Evolutionary conservation across 306 rosid genomes (phyloP).

Genomic region (Senna tora): DNA sequence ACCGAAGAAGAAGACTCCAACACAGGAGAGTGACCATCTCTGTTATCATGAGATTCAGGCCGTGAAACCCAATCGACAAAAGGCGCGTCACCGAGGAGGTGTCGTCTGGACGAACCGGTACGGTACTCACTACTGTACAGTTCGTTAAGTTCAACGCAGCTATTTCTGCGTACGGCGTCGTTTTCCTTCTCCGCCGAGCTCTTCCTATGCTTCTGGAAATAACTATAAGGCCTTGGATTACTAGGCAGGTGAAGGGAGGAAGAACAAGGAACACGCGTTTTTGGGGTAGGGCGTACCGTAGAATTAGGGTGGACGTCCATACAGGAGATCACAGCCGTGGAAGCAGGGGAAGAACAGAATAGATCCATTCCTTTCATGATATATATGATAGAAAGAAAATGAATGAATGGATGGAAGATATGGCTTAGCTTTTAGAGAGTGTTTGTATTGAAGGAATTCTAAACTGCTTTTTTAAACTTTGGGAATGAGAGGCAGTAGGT

Average conservation of each 20-base stretch:
- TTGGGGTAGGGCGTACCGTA: slow-evolving; percentile 39
- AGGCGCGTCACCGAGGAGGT: slow-evolving; percentile 46
- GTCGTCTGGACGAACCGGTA: slow-evolving; percentile 39
- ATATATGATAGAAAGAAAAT: no score
- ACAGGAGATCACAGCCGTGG: slow-evolving; percentile 62
- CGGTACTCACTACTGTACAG: neutral
- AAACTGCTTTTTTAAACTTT: no score
- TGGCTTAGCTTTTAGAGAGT: no score
- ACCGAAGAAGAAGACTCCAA: slow-evolving; percentile 41
- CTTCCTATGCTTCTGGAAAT: slow-evolving; percentile 43
- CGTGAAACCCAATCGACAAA: slow-evolving; percentile 52
- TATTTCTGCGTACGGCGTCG: slow-evolving; percentile 36
- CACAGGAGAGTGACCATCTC: slow-evolving; percentile 23
- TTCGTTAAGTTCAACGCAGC: slow-evolving; percentile 44
- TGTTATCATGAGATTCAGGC: slow-evolving; percentile 17
- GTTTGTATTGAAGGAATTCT: no score
- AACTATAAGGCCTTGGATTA: slow-evolving; percentile 53
- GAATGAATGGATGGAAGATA: no score
- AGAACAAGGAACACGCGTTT: slow-evolving; percentile 56
- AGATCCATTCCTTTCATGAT: slow-evolving; percentile 52
- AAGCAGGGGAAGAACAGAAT: slow-evolving; percentile 62
- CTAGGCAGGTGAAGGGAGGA: slow-evolving; percentile 56
- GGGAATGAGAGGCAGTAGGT: no score
- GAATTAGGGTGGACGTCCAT: slow-evolving; percentile 42
- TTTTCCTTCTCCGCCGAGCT: slow-evolving; percentile 38